Evolutionary conservation across 192 early-diverging fungal genomes (phyloP).

Genomic region (Coemansia sp.): DNA sequence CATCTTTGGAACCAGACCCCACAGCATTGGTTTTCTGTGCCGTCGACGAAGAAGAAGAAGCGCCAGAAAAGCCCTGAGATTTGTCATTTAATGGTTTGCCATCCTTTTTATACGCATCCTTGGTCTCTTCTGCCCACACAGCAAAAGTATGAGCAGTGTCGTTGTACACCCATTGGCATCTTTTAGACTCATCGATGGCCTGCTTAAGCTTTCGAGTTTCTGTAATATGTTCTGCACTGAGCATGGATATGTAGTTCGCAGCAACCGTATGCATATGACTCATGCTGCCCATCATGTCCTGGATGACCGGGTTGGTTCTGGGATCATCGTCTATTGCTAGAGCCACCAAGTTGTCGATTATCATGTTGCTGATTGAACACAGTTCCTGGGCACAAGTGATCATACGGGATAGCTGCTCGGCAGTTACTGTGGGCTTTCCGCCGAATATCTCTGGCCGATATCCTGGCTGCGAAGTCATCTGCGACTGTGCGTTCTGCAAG

Average conservation of each 20-base stretch:
- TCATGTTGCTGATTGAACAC: conserved; percentile 22
- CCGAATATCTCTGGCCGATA: not conserved
- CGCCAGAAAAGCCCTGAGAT: not conserved
- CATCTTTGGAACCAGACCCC: too few species aligned
- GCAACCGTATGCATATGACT: conserved; percentile 6
- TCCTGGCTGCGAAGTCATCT: not conserved
- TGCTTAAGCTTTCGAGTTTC: not conserved
- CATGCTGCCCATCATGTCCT: conserved; percentile 16
- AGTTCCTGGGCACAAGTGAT: conserved; percentile 20
- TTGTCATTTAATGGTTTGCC: not conserved
- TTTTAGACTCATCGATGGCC: conserved; percentile 18
- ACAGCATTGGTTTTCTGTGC: too few species aligned
- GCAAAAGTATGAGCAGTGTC: conserved; percentile 1
- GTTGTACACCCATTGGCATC: conserved; percentile 13
- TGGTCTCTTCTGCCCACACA: not conserved
- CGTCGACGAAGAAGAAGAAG: too few species aligned
- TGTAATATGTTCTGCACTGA: conserved; percentile 2
- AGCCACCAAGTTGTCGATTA: conserved; percentile 26
- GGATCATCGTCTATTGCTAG: conserved; percentile 27
- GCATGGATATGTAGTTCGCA: conserved; percentile 6
- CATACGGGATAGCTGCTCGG: conserved; percentile 16
- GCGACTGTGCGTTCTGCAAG: not conserved
- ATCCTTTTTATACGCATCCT: not conserved
- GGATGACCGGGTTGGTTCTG: conserved; percentile 15
- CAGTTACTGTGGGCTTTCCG: not conserved